Evolutionary conservation across 768 basidiomycete species (phyloP).

Genomic region (Trametes cinnabarina): DNA sequence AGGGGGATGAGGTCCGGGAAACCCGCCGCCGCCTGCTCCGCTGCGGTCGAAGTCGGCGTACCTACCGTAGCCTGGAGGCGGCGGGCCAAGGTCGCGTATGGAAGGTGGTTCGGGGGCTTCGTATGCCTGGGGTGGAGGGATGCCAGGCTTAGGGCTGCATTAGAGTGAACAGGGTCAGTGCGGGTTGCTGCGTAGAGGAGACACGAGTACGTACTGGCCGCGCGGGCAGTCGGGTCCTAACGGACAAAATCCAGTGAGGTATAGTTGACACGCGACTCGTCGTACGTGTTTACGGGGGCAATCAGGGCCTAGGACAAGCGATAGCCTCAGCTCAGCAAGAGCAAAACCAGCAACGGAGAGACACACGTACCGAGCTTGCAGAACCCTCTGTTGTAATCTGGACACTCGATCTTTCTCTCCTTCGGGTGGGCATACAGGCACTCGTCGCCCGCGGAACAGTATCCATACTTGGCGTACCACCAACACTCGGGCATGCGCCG

Average conservation of each 20-base stretch:
- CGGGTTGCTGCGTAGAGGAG: neutral
- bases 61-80: constrained; percentile 88
- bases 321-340: neutral
- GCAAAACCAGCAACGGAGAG: neutral
- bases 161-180: constrained; percentile 12
- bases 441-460: constrained; percentile 95
- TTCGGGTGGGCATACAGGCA: constrained; percentile 96
- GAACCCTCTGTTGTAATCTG: constrained; percentile 94
- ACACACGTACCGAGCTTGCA: constrained; percentile 80
- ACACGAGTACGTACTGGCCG: constrained; percentile 69
- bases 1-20: constrained; percentile 23
- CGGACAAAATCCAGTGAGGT: constrained; percentile 92
- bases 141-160: constrained; percentile 70
- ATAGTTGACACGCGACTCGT: constrained; percentile 85
- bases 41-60: constrained; percentile 73
- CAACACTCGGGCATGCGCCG: constrained; percentile 98
- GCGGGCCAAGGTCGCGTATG: constrained; percentile 79
- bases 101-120: constrained; percentile 74
- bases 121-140: constrained; percentile 72
- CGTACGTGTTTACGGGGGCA: constrained; percentile 94
- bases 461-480: constrained; percentile 98
- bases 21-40: constrained; percentile 1
- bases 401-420: constrained; percentile 88
- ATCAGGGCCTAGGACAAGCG: constrained; percentile 79
- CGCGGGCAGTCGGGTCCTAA: constrained; percentile 82